phyloP scores from a whole-genome alignment of 805 yeast species.

The Hanseniaspora hatyaiensis region DNA sequence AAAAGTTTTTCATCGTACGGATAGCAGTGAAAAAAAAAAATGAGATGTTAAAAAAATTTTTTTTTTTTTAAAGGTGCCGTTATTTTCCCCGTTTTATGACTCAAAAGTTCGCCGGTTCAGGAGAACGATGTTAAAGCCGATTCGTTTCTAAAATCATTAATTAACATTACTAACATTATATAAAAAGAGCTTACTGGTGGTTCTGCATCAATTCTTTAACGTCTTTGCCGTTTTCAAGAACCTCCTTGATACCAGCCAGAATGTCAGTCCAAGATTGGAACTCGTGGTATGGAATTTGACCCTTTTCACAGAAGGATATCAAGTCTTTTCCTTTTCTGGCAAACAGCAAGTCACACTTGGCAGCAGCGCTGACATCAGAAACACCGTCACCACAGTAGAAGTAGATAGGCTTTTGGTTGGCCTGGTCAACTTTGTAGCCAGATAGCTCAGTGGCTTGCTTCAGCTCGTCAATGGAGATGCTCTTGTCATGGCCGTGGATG shows the following conservation, averaged over 20 bases:
- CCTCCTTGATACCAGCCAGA: constrained; percentile 44
- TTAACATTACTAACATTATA: neutral
- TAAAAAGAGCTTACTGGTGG: neutral
- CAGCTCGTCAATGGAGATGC: constrained; percentile 53
- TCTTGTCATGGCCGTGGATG: constrained; percentile 89
- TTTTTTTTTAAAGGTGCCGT: neutral
- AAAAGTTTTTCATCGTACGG: too few species aligned
- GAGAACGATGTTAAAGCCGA: neutral
- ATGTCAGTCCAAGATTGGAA: constrained; percentile 71
- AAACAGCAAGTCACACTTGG: constrained; percentile 83
- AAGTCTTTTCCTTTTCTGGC: constrained; percentile 90
- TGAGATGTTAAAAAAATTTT: neutral
- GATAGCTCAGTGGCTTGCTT: constrained; percentile 35
- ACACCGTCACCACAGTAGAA: constrained; percentile 98
- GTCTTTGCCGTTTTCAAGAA: constrained; percentile 11
- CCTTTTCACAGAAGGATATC: constrained; percentile 69
- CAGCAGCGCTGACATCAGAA: constrained; percentile 86
- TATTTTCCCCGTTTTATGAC: neutral
- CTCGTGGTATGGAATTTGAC: constrained; percentile 66
- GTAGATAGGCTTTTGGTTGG: constrained; percentile 27
- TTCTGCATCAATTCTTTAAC: constrained; percentile 15
- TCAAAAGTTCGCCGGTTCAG: constrained; percentile 12
- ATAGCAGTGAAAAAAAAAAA: too few species aligned
- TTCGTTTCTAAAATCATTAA: too few species aligned
- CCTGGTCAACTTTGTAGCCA: constrained; percentile 21